phyloP scores from a whole-genome alignment of 495 filamentous ascomycete species.

The Stereocaulon alpinum region DNA sequence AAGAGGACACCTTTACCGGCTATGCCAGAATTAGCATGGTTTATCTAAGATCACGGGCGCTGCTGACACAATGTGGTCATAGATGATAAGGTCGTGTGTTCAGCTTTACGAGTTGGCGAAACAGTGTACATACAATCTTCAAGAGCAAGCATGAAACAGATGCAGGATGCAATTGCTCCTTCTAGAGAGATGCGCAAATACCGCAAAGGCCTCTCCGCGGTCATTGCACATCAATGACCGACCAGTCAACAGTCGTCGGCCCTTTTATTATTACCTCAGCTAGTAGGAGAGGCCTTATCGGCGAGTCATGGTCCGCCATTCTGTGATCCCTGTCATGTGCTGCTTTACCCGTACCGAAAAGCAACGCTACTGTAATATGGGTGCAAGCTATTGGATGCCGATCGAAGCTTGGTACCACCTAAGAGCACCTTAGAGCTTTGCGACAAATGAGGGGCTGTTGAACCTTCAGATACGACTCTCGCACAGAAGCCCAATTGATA shows the following conservation, averaged over 20 bases:
- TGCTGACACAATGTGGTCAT: neutral
- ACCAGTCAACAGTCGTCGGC: slow-evolving; percentile 1
- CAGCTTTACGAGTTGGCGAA: too few relatives aligned
- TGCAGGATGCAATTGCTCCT: slow-evolving; percentile 5
- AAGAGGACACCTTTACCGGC: too few relatives aligned
- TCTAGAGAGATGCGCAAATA: neutral
- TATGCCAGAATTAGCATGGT: too few relatives aligned
- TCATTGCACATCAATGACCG: neutral
- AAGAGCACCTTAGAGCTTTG: neutral
- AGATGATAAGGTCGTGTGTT: neutral
- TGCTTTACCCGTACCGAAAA: slow-evolving; percentile 10
- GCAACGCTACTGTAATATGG: neutral
- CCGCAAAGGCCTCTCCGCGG: neutral
- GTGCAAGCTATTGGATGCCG: neutral
- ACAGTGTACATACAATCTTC: too few relatives aligned
- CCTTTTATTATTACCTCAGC: slow-evolving; percentile 6
- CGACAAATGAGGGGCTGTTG: neutral
- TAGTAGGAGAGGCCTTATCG: slow-evolving; percentile 6
- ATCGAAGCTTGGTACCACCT: slow-evolving; percentile 8
- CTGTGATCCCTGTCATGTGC: neutral
- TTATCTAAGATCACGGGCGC: too few relatives aligned
- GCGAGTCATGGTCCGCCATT: neutral
- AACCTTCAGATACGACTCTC: too few relatives aligned
- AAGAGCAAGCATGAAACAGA: neutral
- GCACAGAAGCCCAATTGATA: too few relatives aligned